Base-by-base conservation (phyloP, 192 early-diverging fungal species). In the Coemansia sp. region DNA sequence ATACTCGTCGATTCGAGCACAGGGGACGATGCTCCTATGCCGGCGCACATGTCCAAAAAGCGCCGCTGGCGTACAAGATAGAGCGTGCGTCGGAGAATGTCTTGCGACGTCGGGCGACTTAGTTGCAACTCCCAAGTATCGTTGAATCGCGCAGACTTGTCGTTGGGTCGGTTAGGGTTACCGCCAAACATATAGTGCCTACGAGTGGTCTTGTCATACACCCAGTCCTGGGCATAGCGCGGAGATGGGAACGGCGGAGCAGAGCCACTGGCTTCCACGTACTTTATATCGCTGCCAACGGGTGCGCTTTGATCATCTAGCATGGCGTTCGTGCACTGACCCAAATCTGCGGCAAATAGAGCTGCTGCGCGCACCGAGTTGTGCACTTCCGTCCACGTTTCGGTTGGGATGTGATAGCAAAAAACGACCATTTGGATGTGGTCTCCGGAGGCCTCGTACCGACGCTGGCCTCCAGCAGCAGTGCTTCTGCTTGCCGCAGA, bases 121-220 rank as follows among this genome's bases (percentile, higher is more conserved):
- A 85, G 45, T 23, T 64, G 31, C 23, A 85, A 39, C 48, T 64
- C 64, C 84, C 84, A 85, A 0, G 78, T 76, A 34, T 85, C 84
- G 68, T 78, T 76, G 51, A 78, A 72, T 21, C 84, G 84, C 32
- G 79, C 79, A 2, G 72, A 69, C 41, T 75, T 77, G 73, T 83
- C 68, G 62, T 42, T 83, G 4, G 75, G 80, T 2, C 72, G 58
- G 69, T 75, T 77, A 5, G 94, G 93, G 64, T 96, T 98, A 31
- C 97, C 97, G 10, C 97, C 97, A 87, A 98, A 98, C 69, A 98
- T 70, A 76, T 91, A 94, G 65, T 98, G 95, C 4, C 78, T 77
- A 58, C 88, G 87, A 8, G 85, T 82, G 19, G 71, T 72, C 6
- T 70, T 72, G 69, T 98, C 91, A 78, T 95, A 98, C 9, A 94